Conservation (phyloP, 805 yeast genomes). For the Monosporozyma siamensis region DNA sequence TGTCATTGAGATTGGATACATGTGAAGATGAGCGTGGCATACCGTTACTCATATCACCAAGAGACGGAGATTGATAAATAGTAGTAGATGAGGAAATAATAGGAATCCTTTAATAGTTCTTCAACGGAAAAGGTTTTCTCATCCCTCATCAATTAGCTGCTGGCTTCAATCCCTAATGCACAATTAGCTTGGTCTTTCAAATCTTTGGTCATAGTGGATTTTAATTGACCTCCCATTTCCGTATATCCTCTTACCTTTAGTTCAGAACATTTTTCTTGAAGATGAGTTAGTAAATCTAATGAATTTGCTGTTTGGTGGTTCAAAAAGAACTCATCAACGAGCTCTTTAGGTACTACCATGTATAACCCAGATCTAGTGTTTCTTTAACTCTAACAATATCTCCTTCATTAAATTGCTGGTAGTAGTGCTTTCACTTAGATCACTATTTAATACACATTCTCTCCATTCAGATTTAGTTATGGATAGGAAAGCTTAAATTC, state of each 20-base stretch:
- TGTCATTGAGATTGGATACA: too few relatives aligned
- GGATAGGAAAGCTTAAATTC: neutral
- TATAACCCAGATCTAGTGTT: neutral
- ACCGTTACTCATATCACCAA: too few relatives aligned
- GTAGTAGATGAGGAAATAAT: too few relatives aligned
- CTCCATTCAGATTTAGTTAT: neutral
- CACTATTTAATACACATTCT: neutral
- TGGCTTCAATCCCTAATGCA: too few relatives aligned
- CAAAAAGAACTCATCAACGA: neutral
- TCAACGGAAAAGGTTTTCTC: too few relatives aligned
- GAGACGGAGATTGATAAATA: too few relatives aligned
- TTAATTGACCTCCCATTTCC: neutral
- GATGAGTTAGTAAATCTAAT: neutral
- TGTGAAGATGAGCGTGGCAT: too few relatives aligned
- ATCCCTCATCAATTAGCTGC: too few relatives aligned
- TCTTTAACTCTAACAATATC: neutral
- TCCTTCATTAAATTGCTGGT: neutral
- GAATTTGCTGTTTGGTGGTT: neutral
- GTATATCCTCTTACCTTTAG: neutral
- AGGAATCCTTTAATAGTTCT: too few relatives aligned
- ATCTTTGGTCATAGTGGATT: neutral
- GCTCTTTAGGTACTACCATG: neutral
- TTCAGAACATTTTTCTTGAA: neutral
- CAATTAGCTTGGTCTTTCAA: neutral
- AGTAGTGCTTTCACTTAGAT: neutral